phyloP scores from a whole-genome alignment of 2,329 filamentous ascomycete genomes.

The Exophiala sp. region DNA sequence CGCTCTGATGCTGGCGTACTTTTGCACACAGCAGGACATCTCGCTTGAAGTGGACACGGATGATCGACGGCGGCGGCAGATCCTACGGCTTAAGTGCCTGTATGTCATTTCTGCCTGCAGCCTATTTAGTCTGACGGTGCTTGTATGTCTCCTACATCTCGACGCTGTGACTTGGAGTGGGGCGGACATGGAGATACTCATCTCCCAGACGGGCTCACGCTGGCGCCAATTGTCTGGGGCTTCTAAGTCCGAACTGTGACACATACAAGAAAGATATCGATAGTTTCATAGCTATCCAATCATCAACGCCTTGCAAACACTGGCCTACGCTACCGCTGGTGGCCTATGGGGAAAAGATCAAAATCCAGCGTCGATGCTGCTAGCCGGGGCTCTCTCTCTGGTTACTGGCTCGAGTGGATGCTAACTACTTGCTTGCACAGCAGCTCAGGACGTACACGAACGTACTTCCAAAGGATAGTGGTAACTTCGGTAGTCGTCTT shows the following conservation, averaged over 20 bases:
- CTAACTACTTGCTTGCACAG: no score
- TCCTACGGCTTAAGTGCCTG: constrained; percentile 27
- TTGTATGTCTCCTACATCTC: constrained; percentile 16
- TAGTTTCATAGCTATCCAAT: neutral
- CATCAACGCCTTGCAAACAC: no score
- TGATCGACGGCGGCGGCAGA: constrained; percentile 22
- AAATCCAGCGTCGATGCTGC: no score
- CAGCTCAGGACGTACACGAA: no score
- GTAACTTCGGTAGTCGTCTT: no score
- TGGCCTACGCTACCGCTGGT: no score
- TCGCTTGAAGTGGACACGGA: constrained; percentile 24
- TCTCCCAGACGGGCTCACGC: neutral
- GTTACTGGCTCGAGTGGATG: no score
- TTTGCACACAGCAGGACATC: constrained; percentile 27
- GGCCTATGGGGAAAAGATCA: no score
- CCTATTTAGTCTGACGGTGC: constrained; percentile 19
- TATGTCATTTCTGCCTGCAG: constrained; percentile 26
- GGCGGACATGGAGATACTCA: neutral
- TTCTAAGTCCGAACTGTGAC: constrained; percentile 3
- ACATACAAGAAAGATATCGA: neutral
- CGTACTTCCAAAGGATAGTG: no score
- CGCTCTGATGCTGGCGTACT: constrained; percentile 25
- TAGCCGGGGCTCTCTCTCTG: no score
- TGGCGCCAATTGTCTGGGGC: neutral
- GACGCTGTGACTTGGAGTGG: constrained; percentile 4